Conservation (phyloP, 106 monocot species). For the Platanthera zijinensis region DNA sequence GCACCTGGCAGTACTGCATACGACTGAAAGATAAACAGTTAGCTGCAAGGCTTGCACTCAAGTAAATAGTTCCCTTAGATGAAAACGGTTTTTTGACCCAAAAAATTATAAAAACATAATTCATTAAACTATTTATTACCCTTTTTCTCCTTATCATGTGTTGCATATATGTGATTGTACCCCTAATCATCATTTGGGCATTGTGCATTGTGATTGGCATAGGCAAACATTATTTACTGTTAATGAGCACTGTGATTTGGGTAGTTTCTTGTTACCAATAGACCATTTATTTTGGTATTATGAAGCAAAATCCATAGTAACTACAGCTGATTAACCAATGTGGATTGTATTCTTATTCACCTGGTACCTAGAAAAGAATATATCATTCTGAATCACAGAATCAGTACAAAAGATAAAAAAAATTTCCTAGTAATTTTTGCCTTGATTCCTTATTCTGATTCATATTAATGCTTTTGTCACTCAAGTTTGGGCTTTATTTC, state of each 20-base stretch:
- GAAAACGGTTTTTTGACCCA: background rate
- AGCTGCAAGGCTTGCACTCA: constrained; percentile 82
- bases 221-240: background rate
- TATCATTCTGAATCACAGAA: background rate
- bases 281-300: background rate
- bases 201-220: background rate
- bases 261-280: background rate
- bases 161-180: background rate
- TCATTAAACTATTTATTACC: background rate
- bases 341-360: background rate
- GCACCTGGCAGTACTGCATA: constrained; percentile 83
- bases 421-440: too few relatives aligned
- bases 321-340: background rate
- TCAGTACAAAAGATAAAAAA: background rate
- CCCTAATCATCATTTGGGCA: background rate
- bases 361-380: background rate
- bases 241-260: background rate
- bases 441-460: background rate
- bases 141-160: background rate
- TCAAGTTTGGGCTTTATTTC: background rate
- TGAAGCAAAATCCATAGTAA: background rate
- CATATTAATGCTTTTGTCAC: background rate
- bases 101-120: background rate
- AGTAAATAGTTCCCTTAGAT: constrained; percentile 37
- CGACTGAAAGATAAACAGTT: constrained; percentile 82